Evolutionary conservation across 192 early-diverging fungal genomes (phyloP), one percentile per base, ranked within the genome.

Genomic region (Coemansia sp.): DNA sequence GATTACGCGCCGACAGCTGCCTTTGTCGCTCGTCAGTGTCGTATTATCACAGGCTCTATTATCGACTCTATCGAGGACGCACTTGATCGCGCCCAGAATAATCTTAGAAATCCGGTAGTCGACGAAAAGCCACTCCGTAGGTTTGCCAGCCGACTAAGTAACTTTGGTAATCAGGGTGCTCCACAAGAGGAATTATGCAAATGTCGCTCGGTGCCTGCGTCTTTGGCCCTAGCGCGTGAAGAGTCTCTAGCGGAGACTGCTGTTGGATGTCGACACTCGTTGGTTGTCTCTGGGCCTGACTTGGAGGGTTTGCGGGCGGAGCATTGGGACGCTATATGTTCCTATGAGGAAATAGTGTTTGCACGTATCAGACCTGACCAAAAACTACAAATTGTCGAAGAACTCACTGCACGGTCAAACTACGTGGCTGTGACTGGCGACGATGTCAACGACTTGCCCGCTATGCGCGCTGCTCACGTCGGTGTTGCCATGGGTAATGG

Each of bases 371-470:
- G 91, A 18, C 92, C 94, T 10, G 92, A 93, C 62, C 94, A 94
- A 71, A 95, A 95, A 70, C 85, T 94, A 18, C 73, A 86, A 74
- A 92, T 96, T 64, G 90, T 96, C 34, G 84, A 89, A 62, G 84
- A 89, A 67, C 83, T 92, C 59, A 87, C 91, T 62, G 78, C 75
- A 9, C 88, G 92, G 67, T 89, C 86, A 44, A 80, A 84, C 64
- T 68, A 86, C 5, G 93, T 97, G 9, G 94, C 88, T 2, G 92
- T 95, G n/a, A 95, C 93, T 27, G 95, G 95, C 62, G 95, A 97
- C 72, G 95, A 94, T 59, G 91, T 93, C 12, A 96, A 96, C 70
- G 95, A 97, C 64, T 86, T 93, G 49, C 93, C 94, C 20, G 93
- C 95, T n/a, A 85, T 98, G 55, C 93, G 91, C 61, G 88, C 89